Percentiles rank a stretch among this genome's conserved stretches.
These are phyloP conservation scores for Tilletia caries DNA, from an alignment of 1,284 basidiomycete species.

Conservation along the genomic window DNA sequence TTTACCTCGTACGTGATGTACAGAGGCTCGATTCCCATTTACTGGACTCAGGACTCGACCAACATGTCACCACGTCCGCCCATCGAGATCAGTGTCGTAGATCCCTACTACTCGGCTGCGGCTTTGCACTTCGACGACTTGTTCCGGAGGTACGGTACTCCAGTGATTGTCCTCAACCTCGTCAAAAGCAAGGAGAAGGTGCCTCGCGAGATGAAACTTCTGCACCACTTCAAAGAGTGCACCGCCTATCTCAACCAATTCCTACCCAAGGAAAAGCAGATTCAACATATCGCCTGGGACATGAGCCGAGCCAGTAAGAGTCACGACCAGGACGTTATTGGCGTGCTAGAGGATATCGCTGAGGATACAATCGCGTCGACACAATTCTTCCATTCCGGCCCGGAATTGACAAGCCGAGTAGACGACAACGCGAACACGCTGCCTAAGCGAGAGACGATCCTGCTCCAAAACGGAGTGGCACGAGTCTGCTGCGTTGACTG, in stretches of 20 bases:
- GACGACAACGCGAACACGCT: background rate
- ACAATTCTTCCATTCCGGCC: conserved; percentile 78
- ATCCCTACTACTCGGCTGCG: conserved; percentile 91
- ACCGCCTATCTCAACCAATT: conserved; percentile 93
- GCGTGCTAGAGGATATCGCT: conserved; percentile 89
- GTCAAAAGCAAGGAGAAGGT: conserved; percentile 65
- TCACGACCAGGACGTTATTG: conserved; percentile 92
- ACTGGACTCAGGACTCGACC: conserved; percentile 90
- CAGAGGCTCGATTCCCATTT: conserved; percentile 89
- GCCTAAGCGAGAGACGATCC: conserved; percentile 57
- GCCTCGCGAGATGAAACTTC: conserved; percentile 87
- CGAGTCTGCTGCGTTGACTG: conserved; percentile 71
- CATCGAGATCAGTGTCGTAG: conserved; percentile 82
- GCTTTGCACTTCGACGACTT: conserved; percentile 91
- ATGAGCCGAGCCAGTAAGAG: conserved; percentile 64
- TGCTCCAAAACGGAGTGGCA: conserved; percentile 81
- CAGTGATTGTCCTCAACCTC: conserved; percentile 89
- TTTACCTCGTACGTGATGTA: conserved; percentile 97
- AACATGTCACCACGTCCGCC: conserved; percentile 88
- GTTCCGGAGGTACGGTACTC: conserved; percentile 82
- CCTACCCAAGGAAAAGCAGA: conserved; percentile 76
- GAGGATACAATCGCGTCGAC: conserved; percentile 89
- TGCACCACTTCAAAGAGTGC: conserved; percentile 88
- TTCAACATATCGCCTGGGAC: conserved; percentile 92
- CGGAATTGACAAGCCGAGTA: conserved; percentile 31